Percentiles rank a stretch among this genome's conserved stretches.
Conservation (phyloP, 768 basidiomycete species). For the Naganishia onofrii region DNA sequence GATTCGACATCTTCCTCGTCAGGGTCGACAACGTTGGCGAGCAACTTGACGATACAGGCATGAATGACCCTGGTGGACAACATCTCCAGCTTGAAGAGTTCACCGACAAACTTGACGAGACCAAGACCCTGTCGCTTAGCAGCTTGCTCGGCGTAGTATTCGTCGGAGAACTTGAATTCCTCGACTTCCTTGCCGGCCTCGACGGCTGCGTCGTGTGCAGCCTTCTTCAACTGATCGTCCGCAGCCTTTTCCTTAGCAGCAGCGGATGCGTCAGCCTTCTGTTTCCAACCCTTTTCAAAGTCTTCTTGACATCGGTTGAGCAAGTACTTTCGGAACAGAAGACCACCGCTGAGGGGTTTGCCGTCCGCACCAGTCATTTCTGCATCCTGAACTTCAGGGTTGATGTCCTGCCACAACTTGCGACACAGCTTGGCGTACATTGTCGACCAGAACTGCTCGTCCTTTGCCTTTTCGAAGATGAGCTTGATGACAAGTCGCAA, state of each 20-base stretch:
- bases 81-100: conserved; percentile 99
- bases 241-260: conserved; percentile 79
- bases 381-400: conserved; percentile 80
- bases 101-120: conserved; percentile 96
- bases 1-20: conserved; percentile 98
- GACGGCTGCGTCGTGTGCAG: conserved; percentile 54
- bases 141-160: conserved; percentile 94
- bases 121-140: conserved; percentile 96
- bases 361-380: conserved; percentile 76
- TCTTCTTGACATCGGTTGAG: conserved; percentile 96
- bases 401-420: conserved; percentile 93
- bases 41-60: conserved; percentile 92
- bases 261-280: conserved; percentile 78
- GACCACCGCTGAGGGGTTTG: conserved; percentile 85
- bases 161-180: conserved; percentile 74
- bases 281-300: conserved; percentile 92
- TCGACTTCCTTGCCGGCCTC: conserved; percentile 59
- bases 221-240: conserved; percentile 78
- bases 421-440: conserved; percentile 96
- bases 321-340: conserved; percentile 93
- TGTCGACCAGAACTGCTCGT: conserved; percentile 91
- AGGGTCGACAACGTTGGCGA: conserved; percentile 88
- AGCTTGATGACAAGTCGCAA: conserved; percentile 93
- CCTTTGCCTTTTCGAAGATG: conserved; percentile 95
- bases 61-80: conserved; percentile 97